Conservation (phyloP, 1,284 basidiomycete species). For the Malassezia psittaci region DNA sequence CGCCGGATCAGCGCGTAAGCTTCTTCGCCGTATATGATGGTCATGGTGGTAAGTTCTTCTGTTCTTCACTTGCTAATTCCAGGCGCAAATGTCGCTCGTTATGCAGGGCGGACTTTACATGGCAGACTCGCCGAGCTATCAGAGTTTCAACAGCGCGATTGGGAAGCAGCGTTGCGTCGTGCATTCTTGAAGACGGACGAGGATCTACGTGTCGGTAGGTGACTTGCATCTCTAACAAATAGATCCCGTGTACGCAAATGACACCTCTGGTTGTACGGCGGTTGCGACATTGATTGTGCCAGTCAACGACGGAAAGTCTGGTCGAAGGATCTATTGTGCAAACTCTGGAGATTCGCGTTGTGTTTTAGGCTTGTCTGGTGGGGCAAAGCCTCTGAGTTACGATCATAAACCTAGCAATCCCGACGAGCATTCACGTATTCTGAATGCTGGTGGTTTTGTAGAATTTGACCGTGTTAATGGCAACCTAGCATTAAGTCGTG, state of each 20-base stretch:
- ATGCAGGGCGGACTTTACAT: constrained; percentile 80
- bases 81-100: constrained; percentile 83
- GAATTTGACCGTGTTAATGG: constrained; percentile 97
- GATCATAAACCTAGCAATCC: constrained; percentile 88
- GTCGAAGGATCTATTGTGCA: constrained; percentile 52
- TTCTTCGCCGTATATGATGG: constrained; percentile 98
- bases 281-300: constrained; percentile 59
- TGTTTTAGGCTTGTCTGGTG: constrained; percentile 75
- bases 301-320: constrained; percentile 14
- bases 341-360: constrained; percentile 95
- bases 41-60: constrained; percentile 71
- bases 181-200: constrained; percentile 91
- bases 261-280: constrained; percentile 93
- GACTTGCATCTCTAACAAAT: constrained; percentile 11
- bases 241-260: constrained; percentile 77
- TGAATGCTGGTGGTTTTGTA: constrained; percentile 88
- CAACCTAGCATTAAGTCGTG: constrained; percentile 87
- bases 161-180: constrained; percentile 68
- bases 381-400: constrained; percentile 74
- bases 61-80: not conserved
- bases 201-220: constrained; percentile 69
- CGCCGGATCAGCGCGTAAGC: constrained; percentile 31
- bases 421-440: constrained; percentile 80
- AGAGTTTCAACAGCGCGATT: constrained; percentile 62
- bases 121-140: constrained; percentile 65